These are phyloP conservation scores for Pneumocystis jirovecii DNA, from an alignment of 1,139 yeast species.

Conservation along the genomic window DNA sequence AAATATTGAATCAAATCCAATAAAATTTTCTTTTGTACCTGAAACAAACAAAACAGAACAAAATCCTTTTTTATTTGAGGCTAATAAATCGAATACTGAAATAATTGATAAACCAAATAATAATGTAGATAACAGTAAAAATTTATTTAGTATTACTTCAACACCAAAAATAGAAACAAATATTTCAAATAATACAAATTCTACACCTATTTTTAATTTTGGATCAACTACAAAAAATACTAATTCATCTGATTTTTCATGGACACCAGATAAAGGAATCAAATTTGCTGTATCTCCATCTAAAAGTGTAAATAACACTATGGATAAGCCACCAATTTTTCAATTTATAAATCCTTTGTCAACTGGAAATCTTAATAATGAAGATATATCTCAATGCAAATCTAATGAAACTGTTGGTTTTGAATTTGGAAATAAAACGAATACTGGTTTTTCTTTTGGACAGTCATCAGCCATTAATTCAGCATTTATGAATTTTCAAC, in stretches of 20 bases:
- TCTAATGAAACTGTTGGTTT: not conserved
- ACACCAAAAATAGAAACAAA: not conserved
- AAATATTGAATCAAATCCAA: not conserved
- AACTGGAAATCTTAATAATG: not conserved
- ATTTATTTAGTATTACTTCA: not conserved
- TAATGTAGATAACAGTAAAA: not conserved
- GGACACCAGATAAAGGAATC: slow-evolving; percentile 26
- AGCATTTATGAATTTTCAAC: not conserved
- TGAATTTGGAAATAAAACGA: not conserved
- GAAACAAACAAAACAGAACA: not conserved
- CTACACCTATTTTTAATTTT: slow-evolving; percentile 5
- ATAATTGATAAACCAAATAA: not conserved
- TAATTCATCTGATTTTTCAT: slow-evolving; percentile 12
- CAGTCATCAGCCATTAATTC: not conserved
- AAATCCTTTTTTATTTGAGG: not conserved
- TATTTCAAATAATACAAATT: not conserved
- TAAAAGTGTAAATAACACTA: not conserved
- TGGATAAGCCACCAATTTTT: slow-evolving; percentile 2
- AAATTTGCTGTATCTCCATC: slow-evolving; percentile 19
- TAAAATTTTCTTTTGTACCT: not conserved
- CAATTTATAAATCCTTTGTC: slow-evolving; percentile 10
- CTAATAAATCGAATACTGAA: not conserved
- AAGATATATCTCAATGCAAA: not conserved
- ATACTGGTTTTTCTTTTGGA: not conserved
- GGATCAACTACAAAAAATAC: not conserved